phyloP scores from a whole-genome alignment of 73 alveolate species.

The Symbiodinium pilosum region DNA sequence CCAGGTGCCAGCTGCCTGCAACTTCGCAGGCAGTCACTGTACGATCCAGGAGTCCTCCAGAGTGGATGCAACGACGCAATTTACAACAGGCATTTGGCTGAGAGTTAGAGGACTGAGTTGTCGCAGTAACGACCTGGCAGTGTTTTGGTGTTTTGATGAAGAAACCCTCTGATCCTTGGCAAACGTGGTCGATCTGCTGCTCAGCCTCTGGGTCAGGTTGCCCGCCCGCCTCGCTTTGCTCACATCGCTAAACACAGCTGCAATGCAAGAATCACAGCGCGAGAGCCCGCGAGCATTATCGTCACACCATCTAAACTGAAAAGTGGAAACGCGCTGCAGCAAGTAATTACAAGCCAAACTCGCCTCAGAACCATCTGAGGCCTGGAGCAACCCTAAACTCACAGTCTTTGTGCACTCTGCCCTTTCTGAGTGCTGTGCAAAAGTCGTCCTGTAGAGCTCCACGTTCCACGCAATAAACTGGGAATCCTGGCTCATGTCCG shows the following conservation, averaged over 20 bases:
- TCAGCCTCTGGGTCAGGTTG: slow-evolving; percentile 6
- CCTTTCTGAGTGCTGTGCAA: neutral
- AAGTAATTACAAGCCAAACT: neutral
- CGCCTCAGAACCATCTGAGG: neutral
- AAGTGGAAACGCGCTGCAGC: neutral
- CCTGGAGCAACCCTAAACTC: neutral
- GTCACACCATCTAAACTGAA: no score
- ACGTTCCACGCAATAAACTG: neutral
- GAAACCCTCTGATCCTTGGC: neutral
- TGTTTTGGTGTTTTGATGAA: neutral
- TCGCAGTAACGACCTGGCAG: neutral
- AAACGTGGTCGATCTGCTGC: neutral
- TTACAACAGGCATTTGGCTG: neutral
- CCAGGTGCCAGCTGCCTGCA: neutral
- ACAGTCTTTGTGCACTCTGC: neutral
- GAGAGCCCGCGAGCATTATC: neutral
- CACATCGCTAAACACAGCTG: neutral
- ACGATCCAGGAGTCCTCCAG: neutral
- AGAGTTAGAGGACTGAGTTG: neutral
- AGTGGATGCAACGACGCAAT: neutral
- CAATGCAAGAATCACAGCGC: neutral
- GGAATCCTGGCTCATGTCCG: slow-evolving; percentile 16
- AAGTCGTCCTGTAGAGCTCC: neutral
- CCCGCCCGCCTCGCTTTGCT: neutral
- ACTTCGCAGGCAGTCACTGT: neutral